Evolutionary conservation across 2,329 filamentous ascomycete genomes (phyloP).

Genomic region (Bertia moriformis): DNA sequence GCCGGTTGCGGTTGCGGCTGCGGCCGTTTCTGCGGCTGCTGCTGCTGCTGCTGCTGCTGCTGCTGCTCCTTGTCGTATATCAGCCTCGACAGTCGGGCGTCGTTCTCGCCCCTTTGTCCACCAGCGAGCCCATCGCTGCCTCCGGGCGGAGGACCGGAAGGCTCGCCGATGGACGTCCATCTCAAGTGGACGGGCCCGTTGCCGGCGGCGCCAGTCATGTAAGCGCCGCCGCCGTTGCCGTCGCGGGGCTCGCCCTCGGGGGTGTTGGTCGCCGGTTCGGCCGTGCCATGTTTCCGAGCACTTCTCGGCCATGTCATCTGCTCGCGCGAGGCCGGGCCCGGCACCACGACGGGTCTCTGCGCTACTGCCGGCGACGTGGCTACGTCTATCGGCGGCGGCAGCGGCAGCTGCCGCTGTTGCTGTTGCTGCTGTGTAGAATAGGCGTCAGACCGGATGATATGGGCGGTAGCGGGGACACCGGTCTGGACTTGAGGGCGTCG

Average conservation of each 20-base stretch:
- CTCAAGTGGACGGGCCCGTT: not conserved
- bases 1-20: constrained; percentile 25
- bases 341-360: too few relatives aligned
- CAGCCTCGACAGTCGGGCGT: too few relatives aligned
- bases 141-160: too few relatives aligned
- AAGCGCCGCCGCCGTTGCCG: not conserved
- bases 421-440: too few relatives aligned
- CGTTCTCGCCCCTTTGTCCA: not conserved
- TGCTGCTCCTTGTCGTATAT: not conserved
- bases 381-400: not conserved
- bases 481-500: not conserved
- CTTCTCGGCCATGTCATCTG: not conserved
- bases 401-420: too few relatives aligned
- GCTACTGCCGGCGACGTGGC: not conserved
- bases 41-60: constrained; percentile 8
- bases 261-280: not conserved
- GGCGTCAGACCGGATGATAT: not conserved
- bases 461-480: not conserved
- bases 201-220: not conserved
- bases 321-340: not conserved
- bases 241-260: not conserved
- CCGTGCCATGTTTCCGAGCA: not conserved
- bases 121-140: too few relatives aligned
- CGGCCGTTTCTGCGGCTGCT: constrained; percentile 16
- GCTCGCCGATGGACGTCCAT: not conserved